Conservation (phyloP, 441 rosid genomes). For the Manihot esculenta region DNA sequence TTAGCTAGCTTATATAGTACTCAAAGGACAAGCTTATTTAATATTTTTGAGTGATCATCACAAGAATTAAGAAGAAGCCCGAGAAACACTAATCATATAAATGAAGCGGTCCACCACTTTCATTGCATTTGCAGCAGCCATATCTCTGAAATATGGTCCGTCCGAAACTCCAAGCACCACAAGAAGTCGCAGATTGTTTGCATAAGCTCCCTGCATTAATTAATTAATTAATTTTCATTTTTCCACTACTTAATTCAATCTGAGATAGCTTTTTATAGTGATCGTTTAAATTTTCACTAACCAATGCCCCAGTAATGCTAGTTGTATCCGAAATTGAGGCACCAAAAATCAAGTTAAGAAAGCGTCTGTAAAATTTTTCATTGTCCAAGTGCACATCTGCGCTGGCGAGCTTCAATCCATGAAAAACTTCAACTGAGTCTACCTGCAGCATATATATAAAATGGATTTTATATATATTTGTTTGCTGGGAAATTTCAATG, state of each 20-base stretch:
- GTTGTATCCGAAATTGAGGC: slow-evolving; percentile 4
- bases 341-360: neutral
- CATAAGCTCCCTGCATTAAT: neutral
- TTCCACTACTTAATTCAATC: no score
- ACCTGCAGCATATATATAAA: no score
- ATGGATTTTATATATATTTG: no score
- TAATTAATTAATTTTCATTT: no score
- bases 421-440: neutral
- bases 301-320: slow-evolving; percentile 3
- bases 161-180: slow-evolving; percentile 7
- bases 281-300: no score
- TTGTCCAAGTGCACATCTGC: slow-evolving; percentile 10
- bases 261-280: no score
- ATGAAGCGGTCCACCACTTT: neutral
- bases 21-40: no score
- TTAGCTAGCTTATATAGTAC: no score
- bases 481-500: no score
- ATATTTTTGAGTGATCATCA: no score
- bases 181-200: neutral
- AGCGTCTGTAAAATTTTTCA: slow-evolving; percentile 2
- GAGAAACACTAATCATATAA: no score
- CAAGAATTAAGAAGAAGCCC: no score
- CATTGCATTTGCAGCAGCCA: neutral
- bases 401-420: neutral
- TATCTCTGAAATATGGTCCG: neutral